Evolutionary conservation across 495 filamentous ascomycete genomes (phyloP).

Genomic region (Astrothelium macrocarpum): DNA sequence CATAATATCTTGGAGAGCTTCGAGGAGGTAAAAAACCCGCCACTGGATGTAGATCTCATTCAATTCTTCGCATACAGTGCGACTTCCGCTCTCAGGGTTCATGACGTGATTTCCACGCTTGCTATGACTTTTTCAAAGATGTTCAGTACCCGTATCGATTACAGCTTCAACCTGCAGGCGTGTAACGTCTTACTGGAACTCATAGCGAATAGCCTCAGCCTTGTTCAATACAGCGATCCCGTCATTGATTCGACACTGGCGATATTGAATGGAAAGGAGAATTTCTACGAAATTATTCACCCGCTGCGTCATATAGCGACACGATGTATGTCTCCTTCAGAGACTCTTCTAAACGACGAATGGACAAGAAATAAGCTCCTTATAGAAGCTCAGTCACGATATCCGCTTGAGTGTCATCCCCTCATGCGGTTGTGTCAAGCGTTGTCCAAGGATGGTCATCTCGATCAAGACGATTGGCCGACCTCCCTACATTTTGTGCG

Average conservation of each 20-base stretch:
- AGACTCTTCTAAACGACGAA: neutral
- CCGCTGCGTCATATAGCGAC: neutral
- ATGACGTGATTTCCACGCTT: slow-evolving; percentile 48
- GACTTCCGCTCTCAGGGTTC: slow-evolving; percentile 46
- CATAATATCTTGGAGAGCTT: slow-evolving; percentile 25
- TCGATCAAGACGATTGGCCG: slow-evolving; percentile 43
- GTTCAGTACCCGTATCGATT: slow-evolving; percentile 4
- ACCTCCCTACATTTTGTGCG: slow-evolving; percentile 47
- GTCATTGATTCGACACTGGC: neutral
- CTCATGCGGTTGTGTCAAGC: slow-evolving; percentile 59
- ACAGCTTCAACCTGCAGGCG: slow-evolving; percentile 39
- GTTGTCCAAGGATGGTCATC: slow-evolving; percentile 36
- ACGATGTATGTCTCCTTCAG: neutral
- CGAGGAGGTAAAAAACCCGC: slow-evolving; percentile 37
- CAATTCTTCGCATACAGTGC: slow-evolving; percentile 41
- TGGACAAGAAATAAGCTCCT: slow-evolving; percentile 7
- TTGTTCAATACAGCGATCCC: slow-evolving; percentile 1
- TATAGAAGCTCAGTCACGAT: slow-evolving; percentile 52
- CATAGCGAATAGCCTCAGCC: slow-evolving; percentile 27
- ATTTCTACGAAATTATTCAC: neutral
- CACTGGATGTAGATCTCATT: slow-evolving; percentile 40
- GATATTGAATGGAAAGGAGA: neutral
- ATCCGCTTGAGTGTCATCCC: slow-evolving; percentile 78
- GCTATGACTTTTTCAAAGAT: slow-evolving; percentile 37
- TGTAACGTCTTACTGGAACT: slow-evolving; percentile 56